A percentile compares a stretch with the other conserved stretches of the same genome.
Conservation (phyloP, 805 yeast species). For the Dipodascus albidus region DNA sequence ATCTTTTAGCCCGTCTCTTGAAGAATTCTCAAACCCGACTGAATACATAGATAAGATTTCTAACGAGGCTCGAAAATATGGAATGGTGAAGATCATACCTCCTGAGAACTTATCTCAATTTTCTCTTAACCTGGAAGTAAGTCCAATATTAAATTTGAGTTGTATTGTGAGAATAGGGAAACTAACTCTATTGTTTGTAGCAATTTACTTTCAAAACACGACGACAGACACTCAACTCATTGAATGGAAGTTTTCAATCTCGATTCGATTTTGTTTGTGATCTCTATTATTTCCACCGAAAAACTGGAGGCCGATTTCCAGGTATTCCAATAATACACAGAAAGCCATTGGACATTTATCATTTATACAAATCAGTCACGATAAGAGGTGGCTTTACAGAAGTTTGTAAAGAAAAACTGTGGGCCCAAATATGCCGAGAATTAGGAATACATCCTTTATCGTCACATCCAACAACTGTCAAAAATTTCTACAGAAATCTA, state of each 20-base stretch:
- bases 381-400: constrained; percentile 54
- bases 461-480: constrained; percentile 36
- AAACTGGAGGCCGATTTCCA: constrained; percentile 19
- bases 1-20: not conserved
- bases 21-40: not conserved
- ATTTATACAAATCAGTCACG: constrained; percentile 45
- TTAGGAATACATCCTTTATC: constrained; percentile 68
- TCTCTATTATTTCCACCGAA: constrained; percentile 33
- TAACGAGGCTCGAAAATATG: constrained; percentile 28
- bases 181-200: not conserved
- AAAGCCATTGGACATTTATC: constrained; percentile 51
- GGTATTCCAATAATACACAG: constrained; percentile 59
- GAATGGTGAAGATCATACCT: constrained; percentile 59
- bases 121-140: constrained; percentile 32
- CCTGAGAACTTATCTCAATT: constrained; percentile 35
- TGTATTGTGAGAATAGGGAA: not conserved
- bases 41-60: not conserved
- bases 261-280: constrained; percentile 38
- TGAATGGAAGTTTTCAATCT: constrained; percentile 30
- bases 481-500: constrained; percentile 43
- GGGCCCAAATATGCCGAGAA: constrained; percentile 81
- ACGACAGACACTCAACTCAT: constrained; percentile 36
- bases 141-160: constrained; percentile 12
- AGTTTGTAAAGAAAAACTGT: constrained; percentile 54
- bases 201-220: constrained; percentile 38